Evolutionary conservation across 2,329 filamentous ascomycete species (phyloP), one percentile per base, ranked within the genome.

Genomic region (Epichloe baconii): DNA sequence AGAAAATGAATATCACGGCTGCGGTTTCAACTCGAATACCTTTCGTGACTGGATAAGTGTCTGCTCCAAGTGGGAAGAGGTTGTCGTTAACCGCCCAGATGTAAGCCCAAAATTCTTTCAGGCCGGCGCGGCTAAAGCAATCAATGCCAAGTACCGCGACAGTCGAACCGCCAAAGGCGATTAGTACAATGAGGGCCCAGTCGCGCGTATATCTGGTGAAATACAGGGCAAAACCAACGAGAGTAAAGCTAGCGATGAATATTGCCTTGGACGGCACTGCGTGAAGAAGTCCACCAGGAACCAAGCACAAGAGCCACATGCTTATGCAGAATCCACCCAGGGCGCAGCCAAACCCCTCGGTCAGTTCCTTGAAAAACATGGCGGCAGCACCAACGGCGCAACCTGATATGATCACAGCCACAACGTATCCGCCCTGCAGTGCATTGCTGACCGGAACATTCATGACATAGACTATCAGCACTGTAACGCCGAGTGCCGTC

Each of bases 91-190:
- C 68, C 44, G 71, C 72, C 91, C 91, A 97, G 38, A 95, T 75
- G 64, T 94, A 97, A 5, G 88, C 77, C 91, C 91, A 97, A 58
- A 96, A 96, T 65, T 97, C 91, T 66, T 95, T 96, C 59, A 95
- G 71, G 0, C 91, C 91, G n/a, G 89, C 88, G 55, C 82, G 76
- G 60, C 83, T 91, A 60, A 91, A 94, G 66, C 88, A 95, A 64
- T 97, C 91, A 52, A 97, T 86, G 2, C 91, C 91, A 2, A 97
- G 68, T 14, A 95, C 78, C 1, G 85, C 74, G 3, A 80, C 80
- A 0, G 88, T 95, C 3, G 88, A 84, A 7, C 91, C 91, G 4
- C 81, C 77, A 62, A 96, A 94, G 0, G 90, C 80, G 12, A 88
- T 88, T 46, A 79, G 80, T 12, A 72, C 72, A 38, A 96, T 91